Evolutionary conservation across 2,329 filamentous ascomycete species (phyloP).

Genomic region (Aspergillus flavus): DNA sequence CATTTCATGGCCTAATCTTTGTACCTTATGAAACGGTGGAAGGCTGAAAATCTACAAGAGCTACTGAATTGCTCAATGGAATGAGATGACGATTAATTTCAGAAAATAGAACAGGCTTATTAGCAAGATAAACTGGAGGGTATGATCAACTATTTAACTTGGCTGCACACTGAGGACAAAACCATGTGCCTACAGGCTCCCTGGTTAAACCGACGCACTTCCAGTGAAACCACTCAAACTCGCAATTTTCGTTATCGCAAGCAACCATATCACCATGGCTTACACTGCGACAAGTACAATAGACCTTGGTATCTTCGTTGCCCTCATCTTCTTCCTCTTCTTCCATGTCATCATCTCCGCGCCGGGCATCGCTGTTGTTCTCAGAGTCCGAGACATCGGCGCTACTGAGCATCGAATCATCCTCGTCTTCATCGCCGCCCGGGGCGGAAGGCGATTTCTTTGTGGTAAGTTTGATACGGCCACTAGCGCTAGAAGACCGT

Average conservation of each 20-base stretch:
- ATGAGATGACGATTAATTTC: neutral
- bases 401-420: constrained; percentile 57
- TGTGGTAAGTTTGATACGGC: constrained; percentile 37
- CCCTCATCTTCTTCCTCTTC: constrained; percentile 53
- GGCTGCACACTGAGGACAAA: constrained; percentile 55
- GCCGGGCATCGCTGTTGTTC: constrained; percentile 33
- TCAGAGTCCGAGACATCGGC: constrained; percentile 53
- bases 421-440: constrained; percentile 50
- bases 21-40: constrained; percentile 1
- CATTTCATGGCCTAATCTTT: constrained; percentile 4
- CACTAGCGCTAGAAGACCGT: constrained; percentile 45
- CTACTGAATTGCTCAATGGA: neutral
- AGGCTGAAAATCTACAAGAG: neutral
- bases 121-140: neutral
- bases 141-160: constrained; percentile 39
- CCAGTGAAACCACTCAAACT: constrained; percentile 69
- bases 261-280: constrained; percentile 70
- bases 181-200: constrained; percentile 62
- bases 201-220: constrained; percentile 64
- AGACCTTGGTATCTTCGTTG: constrained; percentile 62
- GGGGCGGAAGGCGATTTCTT: constrained; percentile 47
- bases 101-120: neutral
- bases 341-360: constrained; percentile 46
- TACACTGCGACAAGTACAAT: constrained; percentile 67
- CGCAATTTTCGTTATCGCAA: constrained; percentile 66